Conservation (phyloP, 106 monocot genomes). For the Dendrobium catenatum region DNA sequence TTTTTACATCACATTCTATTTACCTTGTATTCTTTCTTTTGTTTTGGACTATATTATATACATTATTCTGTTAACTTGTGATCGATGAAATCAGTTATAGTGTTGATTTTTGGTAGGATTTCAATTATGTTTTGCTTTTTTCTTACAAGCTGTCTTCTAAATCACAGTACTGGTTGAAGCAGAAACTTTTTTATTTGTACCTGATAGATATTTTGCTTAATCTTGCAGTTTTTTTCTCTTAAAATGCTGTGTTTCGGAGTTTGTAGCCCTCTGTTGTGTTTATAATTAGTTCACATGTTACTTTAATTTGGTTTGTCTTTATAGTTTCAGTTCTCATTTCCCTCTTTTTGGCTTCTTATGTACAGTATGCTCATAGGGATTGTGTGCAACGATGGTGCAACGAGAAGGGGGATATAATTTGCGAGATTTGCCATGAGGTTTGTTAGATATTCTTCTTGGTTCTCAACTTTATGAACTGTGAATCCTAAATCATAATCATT, state of each 20-base stretch:
- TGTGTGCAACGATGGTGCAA: slow-evolving; percentile 91
- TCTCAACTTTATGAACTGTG: neutral
- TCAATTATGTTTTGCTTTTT: neutral
- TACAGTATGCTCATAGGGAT: slow-evolving; percentile 80
- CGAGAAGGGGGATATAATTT: slow-evolving; percentile 85
- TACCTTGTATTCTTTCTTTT: neutral
- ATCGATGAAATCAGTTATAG: neutral
- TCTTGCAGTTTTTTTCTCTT: neutral
- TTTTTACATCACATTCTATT: neutral
- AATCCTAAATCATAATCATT: neutral
- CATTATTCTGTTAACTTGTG: neutral
- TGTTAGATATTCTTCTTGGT: neutral
- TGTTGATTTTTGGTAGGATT: neutral
- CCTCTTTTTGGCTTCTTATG: neutral
- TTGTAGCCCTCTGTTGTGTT: neutral
- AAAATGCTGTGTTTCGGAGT: too few relatives aligned
- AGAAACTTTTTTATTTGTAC: neutral
- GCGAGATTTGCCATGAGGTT: slow-evolving; percentile 95
- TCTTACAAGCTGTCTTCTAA: neutral
- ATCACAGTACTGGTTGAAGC: neutral
- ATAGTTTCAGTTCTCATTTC: neutral
- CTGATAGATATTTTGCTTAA: neutral
- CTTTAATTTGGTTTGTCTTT: neutral
- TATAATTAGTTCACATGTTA: neutral
- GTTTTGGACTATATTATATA: neutral